Conservation (phyloP, 2,329 filamentous ascomycete species). For the Fusarium verticillioides region DNA sequence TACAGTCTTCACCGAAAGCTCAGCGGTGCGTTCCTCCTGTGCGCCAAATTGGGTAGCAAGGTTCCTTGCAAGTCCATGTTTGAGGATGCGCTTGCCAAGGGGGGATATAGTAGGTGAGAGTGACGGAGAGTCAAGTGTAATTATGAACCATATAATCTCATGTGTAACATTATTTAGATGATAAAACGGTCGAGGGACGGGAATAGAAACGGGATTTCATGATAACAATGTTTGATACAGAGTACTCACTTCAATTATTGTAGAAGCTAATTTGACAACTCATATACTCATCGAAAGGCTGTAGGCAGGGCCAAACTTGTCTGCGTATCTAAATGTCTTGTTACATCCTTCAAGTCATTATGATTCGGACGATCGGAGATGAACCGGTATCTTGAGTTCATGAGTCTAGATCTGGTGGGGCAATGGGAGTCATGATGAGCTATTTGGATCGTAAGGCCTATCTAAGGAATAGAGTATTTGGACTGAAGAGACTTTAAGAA, state of each 20-base stretch:
- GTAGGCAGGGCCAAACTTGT: too few species aligned
- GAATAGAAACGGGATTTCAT: slow-evolving; percentile 12
- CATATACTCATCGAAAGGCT: not conserved
- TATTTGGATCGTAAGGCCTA: not conserved
- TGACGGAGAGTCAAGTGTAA: not conserved
- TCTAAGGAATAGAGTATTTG: not conserved
- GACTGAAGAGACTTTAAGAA: not conserved
- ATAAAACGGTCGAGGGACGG: slow-evolving; percentile 5
- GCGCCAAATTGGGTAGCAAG: slow-evolving; percentile 83
- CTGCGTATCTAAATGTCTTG: not conserved
- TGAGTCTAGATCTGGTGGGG: slow-evolving; percentile 9
- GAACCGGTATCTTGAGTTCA: not conserved
- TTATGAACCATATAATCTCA: slow-evolving; percentile 28
- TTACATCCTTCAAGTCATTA: not conserved
- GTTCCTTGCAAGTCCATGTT: slow-evolving; percentile 88
- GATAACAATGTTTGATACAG: not conserved
- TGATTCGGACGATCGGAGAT: slow-evolving; percentile 9
- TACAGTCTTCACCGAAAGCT: slow-evolving; percentile 96
- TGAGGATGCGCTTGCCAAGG: slow-evolving; percentile 60
- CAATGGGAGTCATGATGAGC: slow-evolving; percentile 1
- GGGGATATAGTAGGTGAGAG: slow-evolving; percentile 44
- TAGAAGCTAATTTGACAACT: not conserved
- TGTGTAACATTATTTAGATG: slow-evolving; percentile 35
- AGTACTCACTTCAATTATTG: not conserved
- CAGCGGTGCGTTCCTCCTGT: slow-evolving; percentile 93